Percentiles rank a stretch among this genome's conserved stretches.
Conservation (phyloP, 2,329 filamentous ascomycete species). For the Macrophomina pseudophaseolina region DNA sequence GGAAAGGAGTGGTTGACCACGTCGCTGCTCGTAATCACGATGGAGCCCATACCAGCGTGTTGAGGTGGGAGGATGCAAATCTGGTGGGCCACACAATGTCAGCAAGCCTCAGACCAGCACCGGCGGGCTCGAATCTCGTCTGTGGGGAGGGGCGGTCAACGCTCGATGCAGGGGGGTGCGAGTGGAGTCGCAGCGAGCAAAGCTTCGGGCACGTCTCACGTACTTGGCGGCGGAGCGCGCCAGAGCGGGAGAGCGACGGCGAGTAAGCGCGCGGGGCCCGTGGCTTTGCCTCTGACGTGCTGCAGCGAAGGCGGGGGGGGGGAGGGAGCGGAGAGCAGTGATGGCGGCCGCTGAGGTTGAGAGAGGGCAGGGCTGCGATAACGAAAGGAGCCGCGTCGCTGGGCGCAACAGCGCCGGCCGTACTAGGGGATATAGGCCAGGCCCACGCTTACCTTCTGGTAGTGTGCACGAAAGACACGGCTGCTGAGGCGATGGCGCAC, state of each 20-base stretch:
- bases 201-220: conserved; percentile 25
- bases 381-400: conserved; percentile 23
- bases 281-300: conserved; percentile 25
- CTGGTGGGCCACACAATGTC: conserved; percentile 20
- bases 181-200: conserved; percentile 24
- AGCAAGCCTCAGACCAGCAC: conserved; percentile 18
- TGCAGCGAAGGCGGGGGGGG: conserved; percentile 7
- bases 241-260: conserved; percentile 49
- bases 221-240: conserved; percentile 29
- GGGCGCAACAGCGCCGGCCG: conserved; percentile 18
- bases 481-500: not conserved
- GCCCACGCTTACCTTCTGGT: conserved; percentile 13
- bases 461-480: not conserved
- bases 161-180: conserved; percentile 26
- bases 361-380: conserved; percentile 22
- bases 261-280: conserved; percentile 32
- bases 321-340: conserved; percentile 2
- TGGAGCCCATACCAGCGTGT: conserved; percentile 63
- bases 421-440: conserved; percentile 1
- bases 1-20: conserved; percentile 75
- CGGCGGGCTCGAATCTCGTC: conserved; percentile 21
- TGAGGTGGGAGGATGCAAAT: conserved; percentile 13
- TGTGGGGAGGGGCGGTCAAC: conserved; percentile 28
- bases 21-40: conserved; percentile 63
- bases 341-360: conserved; percentile 17